Conservation (phyloP, 1,284 basidiomycete species). For the Heterobasidion occidentale region DNA sequence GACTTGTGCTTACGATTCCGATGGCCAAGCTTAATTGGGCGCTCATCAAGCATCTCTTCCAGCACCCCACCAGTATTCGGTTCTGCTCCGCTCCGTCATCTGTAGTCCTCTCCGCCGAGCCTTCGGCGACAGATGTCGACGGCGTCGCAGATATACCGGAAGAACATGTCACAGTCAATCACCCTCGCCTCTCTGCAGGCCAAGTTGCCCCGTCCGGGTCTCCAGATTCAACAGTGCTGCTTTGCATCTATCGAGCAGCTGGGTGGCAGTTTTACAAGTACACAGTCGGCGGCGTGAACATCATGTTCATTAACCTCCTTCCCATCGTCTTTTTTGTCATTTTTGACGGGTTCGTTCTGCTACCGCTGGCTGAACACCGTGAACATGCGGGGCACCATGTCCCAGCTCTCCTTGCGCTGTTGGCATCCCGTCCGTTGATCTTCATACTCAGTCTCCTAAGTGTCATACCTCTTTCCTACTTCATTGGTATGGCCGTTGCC, state of each 20-base stretch:
- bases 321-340: constrained; percentile 95
- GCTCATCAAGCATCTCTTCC: constrained; percentile 78
- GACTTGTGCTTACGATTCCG: constrained; percentile 87
- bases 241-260: constrained; percentile 92
- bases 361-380: constrained; percentile 58
- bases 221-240: constrained; percentile 75
- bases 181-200: constrained; percentile 50
- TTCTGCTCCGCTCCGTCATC: constrained; percentile 81
- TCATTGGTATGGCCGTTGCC: constrained; percentile 99
- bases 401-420: constrained; percentile 56
- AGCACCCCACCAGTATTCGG: constrained; percentile 80
- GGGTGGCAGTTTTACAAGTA: constrained; percentile 98
- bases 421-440: constrained; percentile 76
- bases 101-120: constrained; percentile 12
- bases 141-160: constrained; percentile 15
- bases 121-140: constrained; percentile 16
- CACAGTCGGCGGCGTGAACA: constrained; percentile 97
- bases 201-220: constrained; percentile 73
- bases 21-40: constrained; percentile 98
- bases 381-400: constrained; percentile 48
- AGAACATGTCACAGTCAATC: constrained; percentile 40
- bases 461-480: constrained; percentile 97
- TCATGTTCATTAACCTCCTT: constrained; percentile 94
- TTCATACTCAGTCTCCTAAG: constrained; percentile 84
- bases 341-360: constrained; percentile 83